phyloP scores from a whole-genome alignment of 164 flowering plant species.

The Piper longum region DNA sequence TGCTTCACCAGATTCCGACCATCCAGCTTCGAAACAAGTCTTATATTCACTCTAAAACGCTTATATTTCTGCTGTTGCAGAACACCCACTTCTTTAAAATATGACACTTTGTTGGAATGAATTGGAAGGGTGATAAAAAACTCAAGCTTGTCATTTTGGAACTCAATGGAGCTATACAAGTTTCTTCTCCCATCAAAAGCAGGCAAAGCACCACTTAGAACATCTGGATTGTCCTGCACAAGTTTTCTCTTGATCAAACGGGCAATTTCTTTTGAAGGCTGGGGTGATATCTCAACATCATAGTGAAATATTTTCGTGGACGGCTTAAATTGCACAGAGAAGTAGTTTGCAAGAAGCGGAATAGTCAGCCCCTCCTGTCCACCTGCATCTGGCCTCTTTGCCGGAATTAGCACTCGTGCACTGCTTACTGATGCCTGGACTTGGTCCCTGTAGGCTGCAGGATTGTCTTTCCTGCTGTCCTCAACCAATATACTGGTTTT shows the following conservation, averaged over 20 bases:
- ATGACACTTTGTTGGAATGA: slow-evolving; percentile 20
- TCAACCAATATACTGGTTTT: slow-evolving; percentile 9
- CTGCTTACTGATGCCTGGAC: neutral
- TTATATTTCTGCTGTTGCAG: slow-evolving; percentile 27
- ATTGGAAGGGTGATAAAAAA: slow-evolving; percentile 56
- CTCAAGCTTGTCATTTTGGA: slow-evolving; percentile 55
- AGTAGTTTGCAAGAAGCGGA: slow-evolving; percentile 85
- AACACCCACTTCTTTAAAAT: slow-evolving; percentile 10
- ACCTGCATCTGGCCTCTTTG: slow-evolving; percentile 82
- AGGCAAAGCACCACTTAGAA: slow-evolving; percentile 46
- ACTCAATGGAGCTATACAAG: slow-evolving; percentile 62
- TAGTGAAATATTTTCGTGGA: slow-evolving; percentile 56
- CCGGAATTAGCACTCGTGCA: slow-evolving; percentile 23
- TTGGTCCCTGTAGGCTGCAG: slow-evolving; percentile 6
- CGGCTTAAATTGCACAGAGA: slow-evolving; percentile 56
- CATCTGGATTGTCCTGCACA: slow-evolving; percentile 37
- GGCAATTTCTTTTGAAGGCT: slow-evolving; percentile 72
- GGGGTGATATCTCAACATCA: slow-evolving; percentile 74
- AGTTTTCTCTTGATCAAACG: slow-evolving; percentile 61
- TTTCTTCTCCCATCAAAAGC: slow-evolving; percentile 83
- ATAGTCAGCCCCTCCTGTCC: slow-evolving; percentile 62
- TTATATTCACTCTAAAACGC: slow-evolving; percentile 50
- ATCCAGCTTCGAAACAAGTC: slow-evolving; percentile 62
- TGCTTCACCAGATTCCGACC: slow-evolving; percentile 42
- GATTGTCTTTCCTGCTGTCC: slow-evolving; percentile 8